Conservation (phyloP, 2,329 filamentous ascomycete species). For the Fusarium sp. region DNA sequence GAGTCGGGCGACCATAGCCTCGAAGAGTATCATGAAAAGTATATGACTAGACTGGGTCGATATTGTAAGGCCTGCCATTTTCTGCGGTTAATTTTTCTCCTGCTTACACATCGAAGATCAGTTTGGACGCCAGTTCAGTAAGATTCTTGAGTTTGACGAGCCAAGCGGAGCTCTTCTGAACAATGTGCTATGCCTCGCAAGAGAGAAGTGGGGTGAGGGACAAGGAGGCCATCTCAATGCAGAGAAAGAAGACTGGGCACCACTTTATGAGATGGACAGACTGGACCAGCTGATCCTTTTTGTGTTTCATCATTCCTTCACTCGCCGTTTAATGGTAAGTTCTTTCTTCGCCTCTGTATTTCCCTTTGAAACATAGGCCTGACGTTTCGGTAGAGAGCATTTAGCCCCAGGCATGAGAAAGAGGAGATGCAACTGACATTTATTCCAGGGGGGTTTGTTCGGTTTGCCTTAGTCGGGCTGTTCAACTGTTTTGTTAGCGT, state of each 20-base stretch:
- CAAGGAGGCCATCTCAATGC: slow-evolving; percentile 14
- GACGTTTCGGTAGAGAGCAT: slow-evolving; percentile 5
- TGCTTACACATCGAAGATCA: slow-evolving; percentile 19
- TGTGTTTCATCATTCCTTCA: slow-evolving; percentile 1
- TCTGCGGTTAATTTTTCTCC: not conserved
- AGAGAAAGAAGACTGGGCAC: slow-evolving; percentile 16
- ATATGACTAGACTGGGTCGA: slow-evolving; percentile 14
- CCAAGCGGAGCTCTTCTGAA: slow-evolving; percentile 7
- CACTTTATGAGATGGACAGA: slow-evolving; percentile 5
- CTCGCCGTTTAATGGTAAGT: slow-evolving; percentile 15
- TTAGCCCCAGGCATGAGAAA: not conserved
- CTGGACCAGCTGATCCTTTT: slow-evolving; percentile 2
- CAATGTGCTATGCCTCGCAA: not conserved
- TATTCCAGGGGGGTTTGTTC: not conserved
- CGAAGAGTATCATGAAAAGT: slow-evolving; percentile 12
- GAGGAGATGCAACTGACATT: not conserved
- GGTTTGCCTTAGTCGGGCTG: slow-evolving; percentile 5
- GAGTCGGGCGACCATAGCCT: slow-evolving; percentile 7
- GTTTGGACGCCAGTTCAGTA: slow-evolving; percentile 10
- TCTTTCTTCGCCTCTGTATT: not conserved
- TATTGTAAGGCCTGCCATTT: slow-evolving; percentile 10
- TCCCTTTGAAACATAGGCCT: not conserved
- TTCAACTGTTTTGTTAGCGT: slow-evolving; percentile 20
- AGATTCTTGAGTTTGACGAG: slow-evolving; percentile 10
- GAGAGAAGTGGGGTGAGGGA: slow-evolving; percentile 7